phyloP scores from a whole-genome alignment of 2,329 filamentous ascomycete species.

The Cordyceps cateniannulata region DNA sequence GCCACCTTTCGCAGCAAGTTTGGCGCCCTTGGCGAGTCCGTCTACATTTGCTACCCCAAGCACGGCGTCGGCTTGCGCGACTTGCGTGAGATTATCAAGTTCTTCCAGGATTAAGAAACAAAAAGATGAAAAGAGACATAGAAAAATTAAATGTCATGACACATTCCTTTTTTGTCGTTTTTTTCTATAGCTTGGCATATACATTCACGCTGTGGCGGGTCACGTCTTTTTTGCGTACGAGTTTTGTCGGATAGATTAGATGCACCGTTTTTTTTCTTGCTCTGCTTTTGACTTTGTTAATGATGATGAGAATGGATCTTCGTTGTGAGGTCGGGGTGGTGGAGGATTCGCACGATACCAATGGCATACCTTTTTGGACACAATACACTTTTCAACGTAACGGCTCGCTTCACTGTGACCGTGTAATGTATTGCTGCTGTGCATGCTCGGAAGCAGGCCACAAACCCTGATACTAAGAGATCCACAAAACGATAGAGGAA shows the following conservation, averaged over 20 bases:
- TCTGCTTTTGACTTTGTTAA: background rate
- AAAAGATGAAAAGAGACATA: background rate
- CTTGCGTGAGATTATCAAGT: constrained; percentile 78
- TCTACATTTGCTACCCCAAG: constrained; percentile 86
- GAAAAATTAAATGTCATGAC: background rate
- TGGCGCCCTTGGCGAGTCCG: constrained; percentile 73
- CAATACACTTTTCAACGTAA: background rate
- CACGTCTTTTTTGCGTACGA: background rate
- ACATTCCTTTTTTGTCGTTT: background rate
- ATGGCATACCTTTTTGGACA: background rate
- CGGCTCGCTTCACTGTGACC: background rate
- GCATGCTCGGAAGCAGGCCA: too few species aligned
- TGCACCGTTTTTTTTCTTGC: background rate
- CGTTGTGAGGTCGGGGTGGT: background rate
- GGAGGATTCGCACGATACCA: constrained; percentile 10
- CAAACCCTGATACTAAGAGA: too few species aligned
- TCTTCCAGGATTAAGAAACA: constrained; percentile 63
- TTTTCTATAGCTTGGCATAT: constrained; percentile 3
- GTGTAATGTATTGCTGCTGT: too few species aligned
- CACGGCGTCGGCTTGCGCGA: constrained; percentile 78
- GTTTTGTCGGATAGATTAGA: background rate
- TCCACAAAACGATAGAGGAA: too few species aligned
- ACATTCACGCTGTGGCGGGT: background rate
- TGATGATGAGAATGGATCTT: background rate
- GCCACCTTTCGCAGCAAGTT: constrained; percentile 88